Conservation (phyloP, 2,329 filamentous ascomycete species). For the Xylariaceae sp. region DNA sequence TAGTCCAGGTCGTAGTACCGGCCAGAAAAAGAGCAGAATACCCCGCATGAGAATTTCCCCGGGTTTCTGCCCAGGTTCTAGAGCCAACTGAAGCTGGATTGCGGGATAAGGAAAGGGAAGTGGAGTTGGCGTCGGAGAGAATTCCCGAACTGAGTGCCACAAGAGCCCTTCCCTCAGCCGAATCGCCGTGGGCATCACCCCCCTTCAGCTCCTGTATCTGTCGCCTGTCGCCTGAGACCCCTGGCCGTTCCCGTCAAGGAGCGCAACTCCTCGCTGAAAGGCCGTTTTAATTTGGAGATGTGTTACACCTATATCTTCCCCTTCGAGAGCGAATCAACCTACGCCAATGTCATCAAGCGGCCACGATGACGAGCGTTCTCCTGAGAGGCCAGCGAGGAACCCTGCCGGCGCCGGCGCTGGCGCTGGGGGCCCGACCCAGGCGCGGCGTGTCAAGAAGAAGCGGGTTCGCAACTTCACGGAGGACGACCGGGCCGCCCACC, state of each 20-base stretch:
- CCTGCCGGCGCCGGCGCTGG: slow-evolving; percentile 10
- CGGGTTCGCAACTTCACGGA: slow-evolving; percentile 37
- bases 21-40: slow-evolving; percentile 5
- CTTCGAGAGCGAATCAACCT: slow-evolving; percentile 10
- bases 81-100: slow-evolving; percentile 19
- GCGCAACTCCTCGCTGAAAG: slow-evolving; percentile 9
- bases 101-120: slow-evolving; percentile 16
- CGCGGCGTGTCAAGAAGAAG: slow-evolving; percentile 30
- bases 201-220: slow-evolving; percentile 7
- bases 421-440: neutral
- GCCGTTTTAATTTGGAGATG: slow-evolving; percentile 14
- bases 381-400: slow-evolving; percentile 13
- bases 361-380: slow-evolving; percentile 21
- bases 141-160: slow-evolving; percentile 11
- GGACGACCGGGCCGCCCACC: slow-evolving; percentile 38
- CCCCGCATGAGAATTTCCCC: slow-evolving; percentile 16
- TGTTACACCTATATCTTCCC: slow-evolving; percentile 10
- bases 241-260: slow-evolving; percentile 8
- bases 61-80: slow-evolving; percentile 18
- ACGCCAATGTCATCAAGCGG: slow-evolving; percentile 23
- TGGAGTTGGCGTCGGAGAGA: slow-evolving; percentile 19
- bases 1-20: neutral
- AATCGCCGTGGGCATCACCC: slow-evolving; percentile 1
- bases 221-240: slow-evolving; percentile 11
- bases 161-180: slow-evolving; percentile 15